These are phyloP conservation scores for Penicillium paxilli DNA, from an alignment of 495 filamentous ascomycete species.

Conservation along the genomic window DNA sequence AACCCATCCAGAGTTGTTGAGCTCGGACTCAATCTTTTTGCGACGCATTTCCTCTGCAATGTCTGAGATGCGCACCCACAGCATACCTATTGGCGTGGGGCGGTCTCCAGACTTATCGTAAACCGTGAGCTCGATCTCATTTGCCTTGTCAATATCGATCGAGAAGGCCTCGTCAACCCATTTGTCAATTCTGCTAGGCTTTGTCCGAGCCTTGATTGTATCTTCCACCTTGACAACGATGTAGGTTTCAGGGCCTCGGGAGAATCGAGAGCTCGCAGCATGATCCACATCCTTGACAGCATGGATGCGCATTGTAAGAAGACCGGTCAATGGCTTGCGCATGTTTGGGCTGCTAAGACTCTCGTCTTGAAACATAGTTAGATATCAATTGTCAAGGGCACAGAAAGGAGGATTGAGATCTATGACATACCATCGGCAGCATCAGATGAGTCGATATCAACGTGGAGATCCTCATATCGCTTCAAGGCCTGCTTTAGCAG, in stretches of 20 bases:
- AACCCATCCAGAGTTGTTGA: slow-evolving; percentile 90
- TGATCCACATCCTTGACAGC: slow-evolving; percentile 95
- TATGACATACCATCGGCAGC: slow-evolving; percentile 71
- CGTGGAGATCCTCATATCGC: slow-evolving; percentile 95
- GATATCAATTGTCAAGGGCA: neutral
- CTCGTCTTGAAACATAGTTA: slow-evolving; percentile 66
- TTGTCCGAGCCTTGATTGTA: slow-evolving; percentile 84
- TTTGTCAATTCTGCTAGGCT: slow-evolving; percentile 77
- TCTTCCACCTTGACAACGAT: slow-evolving; percentile 97
- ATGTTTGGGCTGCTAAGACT: slow-evolving; percentile 93
- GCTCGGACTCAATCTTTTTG: slow-evolving; percentile 94
- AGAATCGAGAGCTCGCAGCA: slow-evolving; percentile 81
- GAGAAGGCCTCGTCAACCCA: slow-evolving; percentile 91
- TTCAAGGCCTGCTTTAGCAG: slow-evolving; percentile 93
- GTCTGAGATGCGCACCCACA: slow-evolving; percentile 96
- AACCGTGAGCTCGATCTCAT: slow-evolving; percentile 95
- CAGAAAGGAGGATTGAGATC: neutral
- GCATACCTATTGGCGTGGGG: slow-evolving; percentile 87
- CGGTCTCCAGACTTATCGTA: slow-evolving; percentile 92
- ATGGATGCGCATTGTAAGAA: slow-evolving; percentile 79
- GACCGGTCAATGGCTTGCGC: slow-evolving; percentile 89
- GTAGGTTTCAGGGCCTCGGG: slow-evolving; percentile 89
- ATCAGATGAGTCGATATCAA: slow-evolving; percentile 85
- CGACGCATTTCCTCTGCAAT: slow-evolving; percentile 96
- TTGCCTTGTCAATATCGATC: slow-evolving; percentile 94